Percentiles rank a stretch among this genome's conserved stretches.
phyloP scores from a whole-genome alignment of 176 grass and related monocot species.

The Rhipidocladum racemiflorum region DNA sequence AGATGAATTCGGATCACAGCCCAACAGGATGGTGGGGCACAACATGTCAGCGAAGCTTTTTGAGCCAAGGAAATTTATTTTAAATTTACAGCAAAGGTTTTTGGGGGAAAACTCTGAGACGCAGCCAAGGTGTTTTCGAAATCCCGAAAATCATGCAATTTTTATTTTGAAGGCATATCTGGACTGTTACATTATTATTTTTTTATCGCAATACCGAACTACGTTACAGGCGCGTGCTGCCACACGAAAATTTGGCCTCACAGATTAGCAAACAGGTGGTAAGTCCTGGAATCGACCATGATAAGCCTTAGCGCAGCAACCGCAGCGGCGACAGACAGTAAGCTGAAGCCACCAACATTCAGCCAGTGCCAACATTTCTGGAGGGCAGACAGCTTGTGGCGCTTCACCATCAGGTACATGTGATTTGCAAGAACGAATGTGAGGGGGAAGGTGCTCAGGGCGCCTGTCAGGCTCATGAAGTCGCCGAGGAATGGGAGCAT shows the following conservation, averaged over 20 bases:
- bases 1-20: too few relatives aligned
- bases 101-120: too few relatives aligned
- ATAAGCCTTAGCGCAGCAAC: slow-evolving; percentile 79
- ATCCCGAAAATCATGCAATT: too few relatives aligned
- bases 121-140: too few relatives aligned
- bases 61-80: too few relatives aligned
- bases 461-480: slow-evolving; percentile 95
- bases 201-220: too few relatives aligned
- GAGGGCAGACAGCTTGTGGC: slow-evolving; percentile 48
- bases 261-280: slow-evolving; percentile 89
- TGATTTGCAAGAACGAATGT: slow-evolving; percentile 95
- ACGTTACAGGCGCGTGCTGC: not conserved
- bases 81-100: too few relatives aligned
- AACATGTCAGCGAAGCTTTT: too few relatives aligned
- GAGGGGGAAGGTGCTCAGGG: slow-evolving; percentile 86
- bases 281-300: slow-evolving; percentile 71
- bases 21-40: too few relatives aligned
- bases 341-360: slow-evolving; percentile 73
- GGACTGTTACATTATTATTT: too few relatives aligned
- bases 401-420: slow-evolving; percentile 84
- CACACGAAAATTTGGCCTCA: slow-evolving; percentile 29
- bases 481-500: slow-evolving; percentile 83
- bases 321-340: slow-evolving; percentile 53
- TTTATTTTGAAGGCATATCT: too few relatives aligned
- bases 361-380: slow-evolving; percentile 89